Conservation (phyloP, 1,284 basidiomycete species). For the Phylloboletellus chloephorus region DNA sequence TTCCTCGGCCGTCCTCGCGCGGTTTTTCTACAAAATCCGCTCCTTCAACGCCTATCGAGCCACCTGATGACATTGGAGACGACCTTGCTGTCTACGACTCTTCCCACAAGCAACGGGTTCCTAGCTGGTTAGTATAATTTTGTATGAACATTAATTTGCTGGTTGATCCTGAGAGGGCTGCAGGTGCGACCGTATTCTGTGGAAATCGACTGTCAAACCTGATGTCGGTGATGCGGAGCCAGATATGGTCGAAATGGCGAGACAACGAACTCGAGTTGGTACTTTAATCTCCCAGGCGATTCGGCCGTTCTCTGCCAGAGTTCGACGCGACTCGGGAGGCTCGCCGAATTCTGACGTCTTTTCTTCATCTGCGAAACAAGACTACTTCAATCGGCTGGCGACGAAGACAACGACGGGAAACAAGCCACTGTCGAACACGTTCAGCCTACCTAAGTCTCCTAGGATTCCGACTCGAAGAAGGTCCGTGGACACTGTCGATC, state of each 20-base stretch:
- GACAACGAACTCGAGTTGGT: slow-evolving; percentile 44
- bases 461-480: slow-evolving; percentile 8
- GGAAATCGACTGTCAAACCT: slow-evolving; percentile 62
- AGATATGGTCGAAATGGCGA: slow-evolving; percentile 32
- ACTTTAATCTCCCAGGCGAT: slow-evolving; percentile 53
- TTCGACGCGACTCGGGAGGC: slow-evolving; percentile 38
- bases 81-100: slow-evolving; percentile 70
- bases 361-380: slow-evolving; percentile 17
- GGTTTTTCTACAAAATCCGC: slow-evolving; percentile 32
- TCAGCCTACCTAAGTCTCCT: slow-evolving; percentile 21
- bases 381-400: slow-evolving; percentile 19
- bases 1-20: slow-evolving; percentile 38
- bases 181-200: slow-evolving; percentile 77
- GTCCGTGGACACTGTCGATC: slow-evolving; percentile 21
- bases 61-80: slow-evolving; percentile 35
- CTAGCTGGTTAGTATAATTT: slow-evolving; percentile 56
- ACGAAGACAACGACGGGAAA: slow-evolving; percentile 11
- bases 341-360: slow-evolving; percentile 31
- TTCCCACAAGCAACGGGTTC: slow-evolving; percentile 74
- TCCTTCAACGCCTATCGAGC: slow-evolving; percentile 35
- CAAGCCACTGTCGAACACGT: slow-evolving; percentile 24
- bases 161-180: slow-evolving; percentile 6
- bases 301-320: slow-evolving; percentile 42
- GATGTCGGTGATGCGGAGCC: slow-evolving; percentile 37
- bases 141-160: neutral